phyloP scores from a whole-genome alignment of 495 filamentous ascomycete species.

The Penicillium longicatenatum region DNA sequence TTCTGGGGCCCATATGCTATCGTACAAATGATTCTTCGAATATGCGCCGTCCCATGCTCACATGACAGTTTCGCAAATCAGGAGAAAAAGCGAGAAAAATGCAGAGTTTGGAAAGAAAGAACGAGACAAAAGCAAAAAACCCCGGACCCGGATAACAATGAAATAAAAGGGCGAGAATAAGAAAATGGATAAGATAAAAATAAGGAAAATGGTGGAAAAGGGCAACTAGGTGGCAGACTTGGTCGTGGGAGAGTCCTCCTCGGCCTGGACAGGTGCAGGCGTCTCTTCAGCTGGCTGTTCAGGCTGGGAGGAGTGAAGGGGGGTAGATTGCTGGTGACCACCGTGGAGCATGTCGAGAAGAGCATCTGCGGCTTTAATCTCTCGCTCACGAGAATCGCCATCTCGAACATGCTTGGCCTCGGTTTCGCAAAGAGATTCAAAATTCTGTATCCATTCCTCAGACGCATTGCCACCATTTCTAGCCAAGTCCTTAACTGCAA shows the following conservation, averaged over 20 bases:
- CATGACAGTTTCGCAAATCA: slow-evolving; percentile 18
- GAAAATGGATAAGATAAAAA: neutral
- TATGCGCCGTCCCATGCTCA: slow-evolving; percentile 18
- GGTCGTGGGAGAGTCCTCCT: neutral
- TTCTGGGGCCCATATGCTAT: slow-evolving; percentile 19
- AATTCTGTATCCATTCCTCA: neutral
- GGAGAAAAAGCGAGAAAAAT: slow-evolving; percentile 10
- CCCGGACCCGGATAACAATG: neutral
- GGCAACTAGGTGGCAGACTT: neutral
- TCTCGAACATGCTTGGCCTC: neutral
- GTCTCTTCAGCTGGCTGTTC: neutral
- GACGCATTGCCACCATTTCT: neutral
- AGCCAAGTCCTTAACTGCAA: neutral
- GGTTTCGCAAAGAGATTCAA: neutral
- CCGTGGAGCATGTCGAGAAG: neutral
- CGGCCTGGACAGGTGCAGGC: neutral
- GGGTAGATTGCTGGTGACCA: neutral
- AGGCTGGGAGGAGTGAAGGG: neutral
- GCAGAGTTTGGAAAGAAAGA: slow-evolving; percentile 4
- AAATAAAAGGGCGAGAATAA: neutral
- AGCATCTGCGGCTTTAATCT: neutral
- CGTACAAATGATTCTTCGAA: slow-evolving; percentile 19
- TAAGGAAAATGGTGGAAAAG: neutral
- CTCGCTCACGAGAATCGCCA: neutral
- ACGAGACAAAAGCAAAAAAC: slow-evolving; percentile 5